Evolutionary conservation across 805 yeast species (phyloP).

Genomic region (Schwanniomyces sp.): DNA sequence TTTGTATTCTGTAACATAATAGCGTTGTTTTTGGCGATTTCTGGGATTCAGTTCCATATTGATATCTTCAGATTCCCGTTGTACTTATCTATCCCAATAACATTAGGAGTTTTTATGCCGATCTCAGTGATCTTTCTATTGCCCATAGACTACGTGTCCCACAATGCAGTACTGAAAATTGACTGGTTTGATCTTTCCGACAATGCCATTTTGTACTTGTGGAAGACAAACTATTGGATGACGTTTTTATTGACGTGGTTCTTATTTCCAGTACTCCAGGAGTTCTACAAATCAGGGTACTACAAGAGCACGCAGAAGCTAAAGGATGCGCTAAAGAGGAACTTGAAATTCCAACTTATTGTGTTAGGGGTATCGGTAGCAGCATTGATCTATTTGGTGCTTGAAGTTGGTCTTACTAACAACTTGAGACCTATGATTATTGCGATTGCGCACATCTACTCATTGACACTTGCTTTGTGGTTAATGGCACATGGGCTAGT

Average conservation of each 20-base stretch:
- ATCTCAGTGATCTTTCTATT: slow-evolving; percentile 69
- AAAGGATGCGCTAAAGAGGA: slow-evolving; percentile 55
- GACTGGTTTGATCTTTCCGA: slow-evolving; percentile 48
- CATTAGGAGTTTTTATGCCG: slow-evolving; percentile 70
- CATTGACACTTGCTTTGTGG: slow-evolving; percentile 75
- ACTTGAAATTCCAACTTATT: slow-evolving; percentile 60
- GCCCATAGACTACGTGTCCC: slow-evolving; percentile 72
- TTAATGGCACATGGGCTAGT: slow-evolving; percentile 81
- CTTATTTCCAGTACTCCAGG: slow-evolving; percentile 69
- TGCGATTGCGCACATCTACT: slow-evolving; percentile 75
- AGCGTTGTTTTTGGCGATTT: slow-evolving; percentile 26
- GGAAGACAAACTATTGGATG: slow-evolving; percentile 80
- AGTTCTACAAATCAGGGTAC: slow-evolving; percentile 71
- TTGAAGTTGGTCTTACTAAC: slow-evolving; percentile 45
- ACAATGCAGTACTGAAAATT: slow-evolving; percentile 37
- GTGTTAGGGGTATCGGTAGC: slow-evolving; percentile 52
- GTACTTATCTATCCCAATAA: slow-evolving; percentile 47
- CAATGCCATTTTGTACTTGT: slow-evolving; percentile 49
- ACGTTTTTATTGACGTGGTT: slow-evolving; percentile 82
- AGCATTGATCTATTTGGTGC: slow-evolving; percentile 59
- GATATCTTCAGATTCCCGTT: slow-evolving; percentile 32
- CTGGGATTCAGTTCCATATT: slow-evolving; percentile 36
- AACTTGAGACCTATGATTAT: slow-evolving; percentile 67
- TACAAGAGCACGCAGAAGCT: slow-evolving; percentile 47
- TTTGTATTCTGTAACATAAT: slow-evolving; percentile 24